Conservation (phyloP, 768 basidiomycete species). For the Gloeostereum incarnatum region DNA sequence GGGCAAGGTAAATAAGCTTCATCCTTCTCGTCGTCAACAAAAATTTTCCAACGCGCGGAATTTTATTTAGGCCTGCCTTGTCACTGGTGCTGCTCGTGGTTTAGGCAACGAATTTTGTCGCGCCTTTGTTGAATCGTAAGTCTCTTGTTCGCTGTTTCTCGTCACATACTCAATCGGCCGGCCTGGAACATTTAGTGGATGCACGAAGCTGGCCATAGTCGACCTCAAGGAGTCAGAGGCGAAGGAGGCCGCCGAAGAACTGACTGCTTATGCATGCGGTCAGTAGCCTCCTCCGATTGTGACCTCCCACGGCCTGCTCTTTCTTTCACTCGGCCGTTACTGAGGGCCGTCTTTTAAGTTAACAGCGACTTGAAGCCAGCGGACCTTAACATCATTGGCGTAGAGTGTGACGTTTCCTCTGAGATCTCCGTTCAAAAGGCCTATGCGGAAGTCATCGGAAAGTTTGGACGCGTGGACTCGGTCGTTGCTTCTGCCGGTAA, state of each 20-base stretch:
- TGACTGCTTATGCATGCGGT: constrained; percentile 46
- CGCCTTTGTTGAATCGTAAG: constrained; percentile 82
- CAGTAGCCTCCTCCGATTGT: constrained; percentile 12
- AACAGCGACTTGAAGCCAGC: constrained; percentile 45
- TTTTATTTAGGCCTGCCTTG: constrained; percentile 68
- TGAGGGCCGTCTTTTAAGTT: constrained; percentile 22
- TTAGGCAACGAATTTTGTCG: constrained; percentile 87
- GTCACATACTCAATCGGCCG: constrained; percentile 2
- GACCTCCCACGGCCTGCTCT: constrained; percentile 2
- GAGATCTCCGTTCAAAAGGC: constrained; percentile 72
- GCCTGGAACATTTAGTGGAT: constrained; percentile 44
- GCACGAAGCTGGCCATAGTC: constrained; percentile 69
- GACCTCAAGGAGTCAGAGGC: constrained; percentile 74
- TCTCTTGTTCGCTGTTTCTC: constrained; percentile 10
- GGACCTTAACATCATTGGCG: constrained; percentile 59
- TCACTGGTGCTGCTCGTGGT: constrained; percentile 91
- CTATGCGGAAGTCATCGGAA: constrained; percentile 54
- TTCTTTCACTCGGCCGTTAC: neutral
- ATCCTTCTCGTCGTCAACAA: neutral
- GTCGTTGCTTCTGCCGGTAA: constrained; percentile 85
- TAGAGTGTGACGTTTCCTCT: constrained; percentile 84
- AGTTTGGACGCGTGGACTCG: constrained; percentile 65
- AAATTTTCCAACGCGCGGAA: constrained; percentile 4
- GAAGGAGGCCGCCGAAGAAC: constrained; percentile 56
- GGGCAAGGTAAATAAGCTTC: constrained; percentile 44